Conservation (phyloP, 2,329 filamentous ascomycete species). For the Claviceps digitariae region DNA sequence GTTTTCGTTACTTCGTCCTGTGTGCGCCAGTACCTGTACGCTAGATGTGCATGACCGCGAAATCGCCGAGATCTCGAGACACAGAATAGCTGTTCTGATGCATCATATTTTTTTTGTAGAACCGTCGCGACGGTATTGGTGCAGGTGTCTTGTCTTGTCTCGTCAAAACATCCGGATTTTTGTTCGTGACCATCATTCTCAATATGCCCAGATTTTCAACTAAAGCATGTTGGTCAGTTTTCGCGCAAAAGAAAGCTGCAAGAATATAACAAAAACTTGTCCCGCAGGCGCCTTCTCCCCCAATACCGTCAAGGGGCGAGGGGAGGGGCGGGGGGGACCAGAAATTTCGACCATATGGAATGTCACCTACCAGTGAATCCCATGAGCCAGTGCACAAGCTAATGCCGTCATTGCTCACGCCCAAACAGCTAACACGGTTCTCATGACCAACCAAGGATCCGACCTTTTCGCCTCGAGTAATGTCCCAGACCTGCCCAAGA, state of each 20-base stretch:
- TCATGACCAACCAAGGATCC: constrained; percentile 94
- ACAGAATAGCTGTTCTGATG: constrained; percentile 18
- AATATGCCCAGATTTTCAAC: constrained; percentile 85
- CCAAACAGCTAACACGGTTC: constrained; percentile 96
- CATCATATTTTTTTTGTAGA: constrained; percentile 12
- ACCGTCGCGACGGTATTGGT: constrained; percentile 13
- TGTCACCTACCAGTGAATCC: constrained; percentile 80
- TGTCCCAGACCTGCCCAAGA: constrained; percentile 77
- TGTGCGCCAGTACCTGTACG: constrained; percentile 23
- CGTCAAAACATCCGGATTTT: constrained; percentile 15
- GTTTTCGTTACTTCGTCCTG: constrained; percentile 28
- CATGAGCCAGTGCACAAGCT: constrained; percentile 98
- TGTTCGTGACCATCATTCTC: constrained; percentile 19
- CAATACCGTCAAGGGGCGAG: no score
- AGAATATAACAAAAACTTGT: background rate
- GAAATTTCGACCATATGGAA: no score
- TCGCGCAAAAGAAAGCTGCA: background rate
- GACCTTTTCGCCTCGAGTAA: constrained; percentile 91
- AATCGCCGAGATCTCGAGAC: constrained; percentile 15
- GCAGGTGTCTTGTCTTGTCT: constrained; percentile 16
- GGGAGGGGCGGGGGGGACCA: no score
- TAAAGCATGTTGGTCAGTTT: constrained; percentile 20
- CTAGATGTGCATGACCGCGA: constrained; percentile 16
- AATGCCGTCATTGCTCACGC: constrained; percentile 97
- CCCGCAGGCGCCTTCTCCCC: no score